Conservation (phyloP, 2,329 filamentous ascomycete species). For the Calonectria fujianensis region DNA sequence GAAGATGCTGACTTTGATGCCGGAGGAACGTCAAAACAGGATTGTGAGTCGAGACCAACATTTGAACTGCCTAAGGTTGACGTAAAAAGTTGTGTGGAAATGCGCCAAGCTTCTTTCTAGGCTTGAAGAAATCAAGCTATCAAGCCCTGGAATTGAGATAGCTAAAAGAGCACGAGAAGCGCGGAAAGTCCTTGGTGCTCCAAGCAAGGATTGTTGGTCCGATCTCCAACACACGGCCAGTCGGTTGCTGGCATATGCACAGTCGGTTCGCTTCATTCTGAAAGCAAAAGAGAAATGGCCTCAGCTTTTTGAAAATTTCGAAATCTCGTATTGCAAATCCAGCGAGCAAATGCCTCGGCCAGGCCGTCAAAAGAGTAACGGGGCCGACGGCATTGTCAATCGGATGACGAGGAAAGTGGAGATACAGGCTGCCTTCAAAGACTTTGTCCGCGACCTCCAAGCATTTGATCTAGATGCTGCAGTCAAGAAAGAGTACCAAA, state of each 20-base stretch:
- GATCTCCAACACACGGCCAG: constrained; percentile 49
- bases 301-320: constrained; percentile 54
- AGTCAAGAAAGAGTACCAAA: constrained; percentile 39
- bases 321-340: constrained; percentile 51
- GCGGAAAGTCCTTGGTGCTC: constrained; percentile 18
- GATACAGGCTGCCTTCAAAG: constrained; percentile 11
- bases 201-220: constrained; percentile 46
- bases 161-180: constrained; percentile 29
- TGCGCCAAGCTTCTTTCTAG: not conserved
- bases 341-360: constrained; percentile 29
- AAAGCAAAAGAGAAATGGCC: constrained; percentile 51
- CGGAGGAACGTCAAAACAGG: not conserved
- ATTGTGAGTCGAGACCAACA: not conserved
- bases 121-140: constrained; percentile 22
- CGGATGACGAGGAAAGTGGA: constrained; percentile 29
- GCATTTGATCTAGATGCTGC: constrained; percentile 44
- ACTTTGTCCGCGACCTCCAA: constrained; percentile 39
- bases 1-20: not conserved
- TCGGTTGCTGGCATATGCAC: constrained; percentile 46
- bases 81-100: constrained; percentile 1
- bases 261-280: constrained; percentile 43
- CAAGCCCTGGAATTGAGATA: constrained; percentile 19
- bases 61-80: not conserved
- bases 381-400: constrained; percentile 28
- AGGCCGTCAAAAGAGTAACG: constrained; percentile 40